A percentile compares a stretch with the other conserved stretches of the same genome.
phyloP scores from a whole-genome alignment of 306 rosid species.

The Pyrus communis region DNA sequence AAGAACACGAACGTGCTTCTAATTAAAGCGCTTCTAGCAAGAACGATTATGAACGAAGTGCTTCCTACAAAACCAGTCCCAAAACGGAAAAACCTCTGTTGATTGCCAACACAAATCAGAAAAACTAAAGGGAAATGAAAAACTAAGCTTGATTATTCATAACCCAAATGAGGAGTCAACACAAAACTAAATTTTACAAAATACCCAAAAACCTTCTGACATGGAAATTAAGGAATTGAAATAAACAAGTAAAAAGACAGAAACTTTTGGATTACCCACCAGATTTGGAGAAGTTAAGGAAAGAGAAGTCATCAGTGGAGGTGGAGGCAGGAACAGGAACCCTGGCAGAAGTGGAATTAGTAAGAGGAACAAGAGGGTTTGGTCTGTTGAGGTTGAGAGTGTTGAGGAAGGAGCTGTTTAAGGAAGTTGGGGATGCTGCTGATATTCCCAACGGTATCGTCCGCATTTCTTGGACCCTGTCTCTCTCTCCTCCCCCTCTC shows the following conservation, averaged over 20 bases:
- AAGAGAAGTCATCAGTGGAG: slow-evolving; percentile 28
- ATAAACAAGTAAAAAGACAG: not conserved
- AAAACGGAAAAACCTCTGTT: not conserved
- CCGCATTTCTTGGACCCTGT: slow-evolving; percentile 56
- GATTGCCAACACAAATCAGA: not conserved
- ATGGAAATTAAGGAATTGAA: not conserved
- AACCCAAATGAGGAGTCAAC: not conserved
- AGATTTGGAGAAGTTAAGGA: slow-evolving; percentile 44
- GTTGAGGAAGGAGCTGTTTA: slow-evolving; percentile 29
- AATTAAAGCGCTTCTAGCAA: too few relatives aligned
- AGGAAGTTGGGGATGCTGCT: slow-evolving; percentile 39
- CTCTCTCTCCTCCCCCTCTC: not conserved
- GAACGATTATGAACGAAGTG: not conserved
- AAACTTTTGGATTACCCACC: slow-evolving; percentile 32
- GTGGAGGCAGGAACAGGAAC: slow-evolving; percentile 29
- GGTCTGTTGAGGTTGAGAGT: slow-evolving; percentile 32
- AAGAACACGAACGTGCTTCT: too few relatives aligned
- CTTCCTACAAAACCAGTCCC: not conserved
- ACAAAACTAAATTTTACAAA: not conserved
- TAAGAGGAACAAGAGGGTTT: slow-evolving; percentile 13
- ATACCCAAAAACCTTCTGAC: not conserved
- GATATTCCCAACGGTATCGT: slow-evolving; percentile 67
- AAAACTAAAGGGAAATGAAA: not conserved
- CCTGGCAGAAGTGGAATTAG: slow-evolving; percentile 13
- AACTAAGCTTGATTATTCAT: not conserved